Percentiles rank a stretch among this genome's conserved stretches.
phyloP scores from a whole-genome alignment of 345 rosid genomes.

The Erodium maritimum region DNA sequence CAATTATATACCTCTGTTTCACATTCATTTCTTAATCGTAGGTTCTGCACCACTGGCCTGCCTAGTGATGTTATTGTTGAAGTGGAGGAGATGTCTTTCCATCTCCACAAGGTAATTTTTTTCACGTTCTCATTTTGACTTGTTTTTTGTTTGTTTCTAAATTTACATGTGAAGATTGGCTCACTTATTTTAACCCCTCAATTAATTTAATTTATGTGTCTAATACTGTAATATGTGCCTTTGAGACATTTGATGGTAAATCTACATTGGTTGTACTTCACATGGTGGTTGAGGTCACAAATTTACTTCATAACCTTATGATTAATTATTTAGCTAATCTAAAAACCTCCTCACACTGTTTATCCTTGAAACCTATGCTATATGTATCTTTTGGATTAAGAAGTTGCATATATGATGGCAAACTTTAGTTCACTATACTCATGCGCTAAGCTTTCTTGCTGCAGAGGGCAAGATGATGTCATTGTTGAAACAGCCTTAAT shows the following conservation, averaged over 20 bases:
- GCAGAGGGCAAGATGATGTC: background rate
- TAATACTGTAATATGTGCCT: background rate
- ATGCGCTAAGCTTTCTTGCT: background rate
- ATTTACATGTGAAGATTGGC: background rate
- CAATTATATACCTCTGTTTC: background rate
- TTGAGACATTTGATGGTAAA: too few relatives aligned
- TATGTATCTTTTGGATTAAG: too few relatives aligned
- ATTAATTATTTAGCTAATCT: background rate
- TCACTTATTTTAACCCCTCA: background rate
- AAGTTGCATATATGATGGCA: too few relatives aligned
- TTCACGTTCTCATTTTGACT: background rate
- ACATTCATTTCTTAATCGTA: conserved; percentile 4
- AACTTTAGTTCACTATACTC: background rate
- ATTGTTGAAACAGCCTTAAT: background rate
- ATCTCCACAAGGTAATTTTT: conserved; percentile 83
- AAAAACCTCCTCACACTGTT: background rate
- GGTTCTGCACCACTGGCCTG: conserved; percentile 98
- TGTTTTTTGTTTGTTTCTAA: background rate
- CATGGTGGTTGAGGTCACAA: too few relatives aligned
- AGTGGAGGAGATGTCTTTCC: conserved; percentile 92
- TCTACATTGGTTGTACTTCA: too few relatives aligned
- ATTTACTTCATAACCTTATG: too few relatives aligned
- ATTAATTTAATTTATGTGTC: too few relatives aligned
- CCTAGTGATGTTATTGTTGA: conserved; percentile 84
- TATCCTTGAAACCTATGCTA: background rate